A percentile compares a stretch with the other conserved stretches of the same genome.
Evolutionary conservation across 108 stramenopile species (phyloP).

Genomic region (Cyclotella atomus): DNA sequence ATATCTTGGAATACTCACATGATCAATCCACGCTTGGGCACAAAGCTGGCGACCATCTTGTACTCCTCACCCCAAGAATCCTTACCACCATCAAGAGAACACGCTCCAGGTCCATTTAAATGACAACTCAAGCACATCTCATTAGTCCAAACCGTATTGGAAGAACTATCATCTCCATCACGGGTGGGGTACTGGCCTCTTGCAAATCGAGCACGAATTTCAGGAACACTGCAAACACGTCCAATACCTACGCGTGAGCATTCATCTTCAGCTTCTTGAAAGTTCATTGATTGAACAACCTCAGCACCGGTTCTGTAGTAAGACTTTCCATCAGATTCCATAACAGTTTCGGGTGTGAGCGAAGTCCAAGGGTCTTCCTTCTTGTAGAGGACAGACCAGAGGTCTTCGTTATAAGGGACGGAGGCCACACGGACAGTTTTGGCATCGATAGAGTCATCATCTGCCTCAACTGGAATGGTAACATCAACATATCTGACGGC

Average conservation of each 20-base stretch:
- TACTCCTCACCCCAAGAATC: constrained; percentile 33
- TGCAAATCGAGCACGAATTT: constrained; percentile 43
- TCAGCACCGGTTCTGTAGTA: constrained; percentile 36
- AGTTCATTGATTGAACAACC: constrained; percentile 28
- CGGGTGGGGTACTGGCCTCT: constrained; percentile 46
- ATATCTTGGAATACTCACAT: constrained; percentile 20
- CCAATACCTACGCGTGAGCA: constrained; percentile 46
- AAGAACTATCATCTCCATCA: constrained; percentile 16
- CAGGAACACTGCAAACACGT: constrained; percentile 41
- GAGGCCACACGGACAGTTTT: constrained; percentile 26
- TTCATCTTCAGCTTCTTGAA: constrained; percentile 36
- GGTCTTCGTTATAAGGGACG: constrained; percentile 45
- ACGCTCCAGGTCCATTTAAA: constrained; percentile 34
- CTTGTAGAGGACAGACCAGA: constrained; percentile 42
- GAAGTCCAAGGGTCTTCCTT: constrained; percentile 32
- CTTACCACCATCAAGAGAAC: constrained; percentile 18
- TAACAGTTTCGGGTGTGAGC: constrained; percentile 39
- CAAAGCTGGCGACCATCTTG: constrained; percentile 48
- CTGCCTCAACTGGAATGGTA: constrained; percentile 36
- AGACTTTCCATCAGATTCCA: constrained; percentile 45
- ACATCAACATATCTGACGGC: constrained; percentile 46
- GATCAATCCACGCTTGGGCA: constrained; percentile 26
- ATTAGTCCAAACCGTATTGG: constrained; percentile 48
- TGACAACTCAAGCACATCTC: constrained; percentile 45
- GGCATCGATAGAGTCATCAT: constrained; percentile 18